Base-by-base conservation (phyloP, 768 basidiomycete species). In the Rhizopogon vesiculosus region DNA sequence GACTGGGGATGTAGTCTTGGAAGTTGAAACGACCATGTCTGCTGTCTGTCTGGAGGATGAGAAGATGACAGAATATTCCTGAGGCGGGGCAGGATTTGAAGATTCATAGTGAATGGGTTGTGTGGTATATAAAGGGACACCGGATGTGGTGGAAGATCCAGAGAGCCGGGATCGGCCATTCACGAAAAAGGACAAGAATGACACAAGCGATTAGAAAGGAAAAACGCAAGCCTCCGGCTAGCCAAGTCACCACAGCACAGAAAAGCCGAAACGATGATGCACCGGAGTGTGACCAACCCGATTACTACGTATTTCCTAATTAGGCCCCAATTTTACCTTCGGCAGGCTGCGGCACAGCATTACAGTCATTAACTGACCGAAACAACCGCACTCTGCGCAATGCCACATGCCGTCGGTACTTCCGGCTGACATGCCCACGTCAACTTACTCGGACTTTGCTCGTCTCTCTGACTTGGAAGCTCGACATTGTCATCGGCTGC, bases 111-210 rank as follows among this genome's bases (percentile, higher is more conserved):
- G 25, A 46, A 43, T 60, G 56, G 13, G 45, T 44, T 38, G 50
- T 53, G 43, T 53, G 44, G 42, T 65, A 68, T 71, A 74, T 76
- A 71, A 62, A 66, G 67, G 64, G 43, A 57, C 64, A 49, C 48
- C 35, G 48, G 48, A 38, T 49, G 48, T 19, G 35, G 38, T 2
- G 64, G 61, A 56, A 50, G 38, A 54, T 63, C 13, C 43, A 63
- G 61, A 67, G 73, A 63, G 70, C 69, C 70, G 68, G 31, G 68
- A 69, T 71, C 69, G 69, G 69, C 59, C 43, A 59, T 48, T 57
- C 57, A 66, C 68, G 51, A 56, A 69, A 67, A 58, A 45, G 67
- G 70, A 61, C 40, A 66, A 50, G 49, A 33, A 53, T 59, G 65
- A 59, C 59, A 56, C 57, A 48, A 54, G 54, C 54, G 64, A 68